phyloP scores from a whole-genome alignment of 139 green algal species.

The Yamagishiella unicocca region DNA sequence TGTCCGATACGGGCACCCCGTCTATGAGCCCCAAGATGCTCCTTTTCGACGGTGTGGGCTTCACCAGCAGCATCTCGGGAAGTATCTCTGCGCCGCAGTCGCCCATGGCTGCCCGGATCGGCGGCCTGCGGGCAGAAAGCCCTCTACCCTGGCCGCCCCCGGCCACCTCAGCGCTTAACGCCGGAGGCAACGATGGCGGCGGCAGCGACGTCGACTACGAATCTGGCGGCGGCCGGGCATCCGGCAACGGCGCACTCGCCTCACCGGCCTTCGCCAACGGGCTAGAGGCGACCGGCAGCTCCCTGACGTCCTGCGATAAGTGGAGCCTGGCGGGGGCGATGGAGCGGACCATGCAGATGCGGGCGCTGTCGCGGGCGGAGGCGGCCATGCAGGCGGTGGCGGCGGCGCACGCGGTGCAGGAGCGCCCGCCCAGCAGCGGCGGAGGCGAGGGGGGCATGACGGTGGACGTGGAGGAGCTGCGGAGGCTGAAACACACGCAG shows the following conservation, averaged over 20 bases:
- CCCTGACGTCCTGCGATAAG: neutral
- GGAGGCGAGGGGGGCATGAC: neutral
- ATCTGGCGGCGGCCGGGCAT: neutral
- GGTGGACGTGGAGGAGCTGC: conserved; percentile 33
- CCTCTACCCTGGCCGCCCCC: too few species aligned
- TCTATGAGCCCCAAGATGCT: neutral
- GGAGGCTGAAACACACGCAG: conserved; percentile 17
- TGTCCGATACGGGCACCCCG: neutral
- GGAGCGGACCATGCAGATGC: conserved; percentile 22
- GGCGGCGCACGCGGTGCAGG: neutral
- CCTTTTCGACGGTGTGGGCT: neutral
- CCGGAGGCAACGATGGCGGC: neutral
- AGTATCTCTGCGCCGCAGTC: conserved; percentile 11
- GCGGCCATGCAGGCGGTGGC: conserved; percentile 10
- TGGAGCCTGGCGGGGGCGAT: conserved; percentile 25
- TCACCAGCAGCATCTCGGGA: neutral
- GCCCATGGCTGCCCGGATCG: neutral
- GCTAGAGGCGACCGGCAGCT: neutral
- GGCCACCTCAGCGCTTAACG: too few species aligned
- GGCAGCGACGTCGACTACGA: neutral
- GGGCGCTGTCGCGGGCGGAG: conserved; percentile 13
- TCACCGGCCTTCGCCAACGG: neutral
- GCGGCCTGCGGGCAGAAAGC: too few species aligned
- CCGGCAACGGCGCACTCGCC: neutral
- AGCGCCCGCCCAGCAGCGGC: neutral